These are phyloP conservation scores for Colletotrichum echinochloae DNA, from an alignment of 2,329 filamentous ascomycete genomes.

Conservation along the genomic window DNA sequence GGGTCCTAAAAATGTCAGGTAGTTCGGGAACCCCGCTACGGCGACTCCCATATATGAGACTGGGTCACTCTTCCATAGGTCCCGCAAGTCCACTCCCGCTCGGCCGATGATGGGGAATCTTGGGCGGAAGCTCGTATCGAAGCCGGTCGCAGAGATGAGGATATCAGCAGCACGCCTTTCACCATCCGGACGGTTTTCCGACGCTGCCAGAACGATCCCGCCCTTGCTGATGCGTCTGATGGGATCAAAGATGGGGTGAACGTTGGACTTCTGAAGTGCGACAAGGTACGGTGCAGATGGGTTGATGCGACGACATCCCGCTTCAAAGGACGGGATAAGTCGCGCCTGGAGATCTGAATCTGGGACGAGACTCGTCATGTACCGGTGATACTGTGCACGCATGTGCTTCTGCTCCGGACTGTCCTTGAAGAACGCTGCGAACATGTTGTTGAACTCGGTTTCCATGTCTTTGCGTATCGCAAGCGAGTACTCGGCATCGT, in stretches of 20 bases:
- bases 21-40: constrained; percentile 46
- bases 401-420: constrained; percentile 32
- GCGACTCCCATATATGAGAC: constrained; percentile 50
- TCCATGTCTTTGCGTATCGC: constrained; percentile 52
- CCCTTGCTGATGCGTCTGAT: constrained; percentile 46
- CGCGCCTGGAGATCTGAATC: constrained; percentile 23
- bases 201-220: constrained; percentile 44
- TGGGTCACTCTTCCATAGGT: constrained; percentile 42
- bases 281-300: constrained; percentile 57
- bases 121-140: constrained; percentile 43
- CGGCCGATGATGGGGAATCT: constrained; percentile 44
- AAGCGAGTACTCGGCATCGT: constrained; percentile 32
- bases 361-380: neutral
- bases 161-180: constrained; percentile 37
- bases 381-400: neutral
- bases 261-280: constrained; percentile 54
- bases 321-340: constrained; percentile 44
- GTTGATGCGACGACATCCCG: constrained; percentile 45
- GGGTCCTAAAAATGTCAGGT: constrained; percentile 48
- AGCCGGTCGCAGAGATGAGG: constrained; percentile 43
- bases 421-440: constrained; percentile 54
- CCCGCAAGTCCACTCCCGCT: constrained; percentile 40
- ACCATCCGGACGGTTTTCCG: constrained; percentile 20
- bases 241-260: constrained; percentile 50
- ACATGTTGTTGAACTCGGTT: constrained; percentile 54